Base-by-base conservation (phyloP, 164 flowering plant genomes). In the Aristolochia contorta region DNA sequence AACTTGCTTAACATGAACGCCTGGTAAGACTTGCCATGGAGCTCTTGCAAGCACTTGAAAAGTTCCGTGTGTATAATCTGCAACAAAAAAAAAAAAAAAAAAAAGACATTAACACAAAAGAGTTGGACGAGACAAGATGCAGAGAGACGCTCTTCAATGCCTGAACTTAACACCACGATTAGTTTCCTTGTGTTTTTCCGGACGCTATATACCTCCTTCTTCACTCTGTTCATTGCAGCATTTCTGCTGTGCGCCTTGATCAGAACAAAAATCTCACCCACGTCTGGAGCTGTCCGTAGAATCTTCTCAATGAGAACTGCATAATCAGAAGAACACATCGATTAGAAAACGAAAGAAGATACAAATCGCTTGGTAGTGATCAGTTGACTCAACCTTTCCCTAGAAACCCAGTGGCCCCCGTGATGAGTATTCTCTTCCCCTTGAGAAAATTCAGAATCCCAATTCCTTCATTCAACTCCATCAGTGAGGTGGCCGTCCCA, bases 261-360 rank as follows among this genome's bases (percentile, higher is more conserved):
- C 77, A 93, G 56, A 49, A 90, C 70, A 67, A 54, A 88, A 21
- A 93, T 84, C 78, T 79, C 91, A 1, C 86, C 83, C 60, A 90
- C 95, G 62, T 93, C 96, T 15, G 99, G 97, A 12, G 55, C 78
- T 13, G 92, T 86, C 69, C 97, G 60, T 53, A 90, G 24, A 47
- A 93, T 84, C 82, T 93, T 93, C 82, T 90, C 99, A 22, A 93
- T 76, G 5, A 93, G 86, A 72, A 93, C 99, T 93, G 86, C 46
- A 77, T 7, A 24, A 48, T 45, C 24, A 59, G 15, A 18, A 57
- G 52, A 49, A 57, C 52, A 2, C 16, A 49, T 13, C 12, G 0
- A 47, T 48, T 4, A 47, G 30, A 47, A 4, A 18, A 14, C 18
- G 6, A 16, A 27, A 18, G n/a, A 27, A 27, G 24, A 45, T 43